A percentile compares a stretch with the other conserved stretches of the same genome.
phyloP scores from a whole-genome alignment of 1,284 basidiomycete species.

The Anthracocystis panici-leucophaei region DNA sequence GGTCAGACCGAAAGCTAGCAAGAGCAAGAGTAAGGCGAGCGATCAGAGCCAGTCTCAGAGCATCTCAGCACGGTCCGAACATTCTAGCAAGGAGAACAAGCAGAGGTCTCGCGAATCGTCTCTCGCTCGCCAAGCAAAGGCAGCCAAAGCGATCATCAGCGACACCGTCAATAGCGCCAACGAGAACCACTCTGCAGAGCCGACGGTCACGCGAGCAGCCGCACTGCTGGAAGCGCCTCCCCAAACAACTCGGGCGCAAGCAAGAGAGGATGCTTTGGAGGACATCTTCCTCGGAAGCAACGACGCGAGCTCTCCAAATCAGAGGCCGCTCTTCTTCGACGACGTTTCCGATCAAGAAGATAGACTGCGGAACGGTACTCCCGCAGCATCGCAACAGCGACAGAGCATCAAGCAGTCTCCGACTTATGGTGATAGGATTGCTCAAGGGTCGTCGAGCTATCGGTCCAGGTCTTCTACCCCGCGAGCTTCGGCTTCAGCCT shows the following conservation, averaged over 20 bases:
- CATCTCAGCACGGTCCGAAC: neutral
- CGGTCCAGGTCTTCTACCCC: conserved; percentile 10
- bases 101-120: neutral
- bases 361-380: conserved; percentile 13
- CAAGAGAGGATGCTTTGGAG: conserved; percentile 7
- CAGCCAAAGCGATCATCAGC: neutral
- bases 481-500: neutral
- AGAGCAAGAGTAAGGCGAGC: neutral
- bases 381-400: neutral
- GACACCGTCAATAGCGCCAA: neutral
- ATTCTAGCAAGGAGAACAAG: neutral
- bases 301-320: neutral
- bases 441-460: neutral
- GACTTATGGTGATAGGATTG: conserved; percentile 15
- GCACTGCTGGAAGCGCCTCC: neutral
- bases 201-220: neutral
- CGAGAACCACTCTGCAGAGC: too few species aligned
- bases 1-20: conserved; percentile 4
- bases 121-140: neutral
- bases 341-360: conserved; percentile 18
- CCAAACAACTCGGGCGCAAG: neutral
- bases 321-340: conserved; percentile 27
- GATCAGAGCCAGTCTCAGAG: neutral
- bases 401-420: conserved; percentile 18
- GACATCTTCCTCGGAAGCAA: conserved; percentile 23